Evolutionary conservation across 1,284 basidiomycete species (phyloP).

Genomic region (Paramarasmius palmivorus): DNA sequence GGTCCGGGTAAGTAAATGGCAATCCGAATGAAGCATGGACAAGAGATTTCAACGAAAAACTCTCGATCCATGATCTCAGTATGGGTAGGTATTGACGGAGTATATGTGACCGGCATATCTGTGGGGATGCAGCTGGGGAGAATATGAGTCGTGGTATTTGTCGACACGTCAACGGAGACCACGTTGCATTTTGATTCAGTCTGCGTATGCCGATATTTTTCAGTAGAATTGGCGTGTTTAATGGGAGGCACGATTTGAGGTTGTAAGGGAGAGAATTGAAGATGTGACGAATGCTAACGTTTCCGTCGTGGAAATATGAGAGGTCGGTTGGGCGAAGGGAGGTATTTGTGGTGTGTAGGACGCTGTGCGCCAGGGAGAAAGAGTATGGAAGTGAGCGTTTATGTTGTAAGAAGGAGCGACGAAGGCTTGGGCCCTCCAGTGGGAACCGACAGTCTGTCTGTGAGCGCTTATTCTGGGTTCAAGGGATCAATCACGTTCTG

Average conservation of each 20-base stretch:
- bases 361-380: background rate
- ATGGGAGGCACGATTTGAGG: background rate
- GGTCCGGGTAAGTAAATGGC: too few species aligned
- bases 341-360: background rate
- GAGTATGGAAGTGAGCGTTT: too few species aligned
- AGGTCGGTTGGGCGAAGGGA: background rate
- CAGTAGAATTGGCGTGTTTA: too few species aligned
- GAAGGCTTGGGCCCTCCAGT: constrained; percentile 16
- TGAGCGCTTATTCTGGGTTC: too few species aligned
- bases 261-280: background rate
- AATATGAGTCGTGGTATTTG: too few species aligned
- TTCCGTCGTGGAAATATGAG: background rate
- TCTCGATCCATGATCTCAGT: too few species aligned
- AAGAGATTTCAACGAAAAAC: too few species aligned
- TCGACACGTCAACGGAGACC: background rate
- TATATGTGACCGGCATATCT: too few species aligned
- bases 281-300: background rate
- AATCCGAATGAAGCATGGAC: too few species aligned
- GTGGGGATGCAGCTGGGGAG: too few species aligned
- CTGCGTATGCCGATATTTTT: background rate
- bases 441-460: constrained; percentile 26
- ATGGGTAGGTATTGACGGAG: too few species aligned
- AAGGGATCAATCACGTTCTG: too few species aligned
- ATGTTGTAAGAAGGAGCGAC: constrained; percentile 3
- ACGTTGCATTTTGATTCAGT: background rate